A percentile compares a stretch with the other conserved stretches of the same genome.
These are phyloP conservation scores for Dysphania ambrosioides DNA, from an alignment of 148 eudicot species.

Conservation along the genomic window DNA sequence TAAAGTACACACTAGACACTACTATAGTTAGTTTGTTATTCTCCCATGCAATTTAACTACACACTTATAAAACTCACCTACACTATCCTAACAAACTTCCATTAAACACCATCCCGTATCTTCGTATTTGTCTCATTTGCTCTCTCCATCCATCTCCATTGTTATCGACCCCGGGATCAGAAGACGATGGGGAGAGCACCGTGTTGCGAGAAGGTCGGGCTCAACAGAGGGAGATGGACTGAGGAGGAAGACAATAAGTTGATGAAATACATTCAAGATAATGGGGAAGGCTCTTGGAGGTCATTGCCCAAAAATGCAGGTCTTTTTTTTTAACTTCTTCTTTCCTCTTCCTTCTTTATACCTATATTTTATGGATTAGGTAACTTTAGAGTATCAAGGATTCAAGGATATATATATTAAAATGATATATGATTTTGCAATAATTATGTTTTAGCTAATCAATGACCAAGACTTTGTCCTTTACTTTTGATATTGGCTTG, in stretches of 20 bases:
- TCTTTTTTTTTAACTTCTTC: too few species aligned
- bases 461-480: too few species aligned
- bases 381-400: too few species aligned
- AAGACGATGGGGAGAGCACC: conserved; percentile 69
- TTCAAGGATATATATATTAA: too few species aligned
- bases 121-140: neutral
- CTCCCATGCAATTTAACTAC: conserved; percentile 2
- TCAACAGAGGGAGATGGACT: conserved; percentile 82
- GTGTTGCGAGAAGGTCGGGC: conserved; percentile 78
- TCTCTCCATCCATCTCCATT: neutral
- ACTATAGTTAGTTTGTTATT: neutral
- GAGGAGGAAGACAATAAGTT: conserved; percentile 66
- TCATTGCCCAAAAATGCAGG: conserved; percentile 90
- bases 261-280: conserved; percentile 46
- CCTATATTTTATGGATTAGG: too few species aligned
- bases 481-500: too few species aligned
- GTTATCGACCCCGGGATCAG: neutral
- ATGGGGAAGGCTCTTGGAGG: conserved; percentile 95
- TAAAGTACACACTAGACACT: neutral
- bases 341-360: too few species aligned
- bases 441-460: too few species aligned
- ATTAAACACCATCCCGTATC: neutral
- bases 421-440: too few species aligned
- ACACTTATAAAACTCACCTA: neutral
- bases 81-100: neutral